Conservation (phyloP, 1,139 yeast species). For the Trichomonascaceae sp. region DNA sequence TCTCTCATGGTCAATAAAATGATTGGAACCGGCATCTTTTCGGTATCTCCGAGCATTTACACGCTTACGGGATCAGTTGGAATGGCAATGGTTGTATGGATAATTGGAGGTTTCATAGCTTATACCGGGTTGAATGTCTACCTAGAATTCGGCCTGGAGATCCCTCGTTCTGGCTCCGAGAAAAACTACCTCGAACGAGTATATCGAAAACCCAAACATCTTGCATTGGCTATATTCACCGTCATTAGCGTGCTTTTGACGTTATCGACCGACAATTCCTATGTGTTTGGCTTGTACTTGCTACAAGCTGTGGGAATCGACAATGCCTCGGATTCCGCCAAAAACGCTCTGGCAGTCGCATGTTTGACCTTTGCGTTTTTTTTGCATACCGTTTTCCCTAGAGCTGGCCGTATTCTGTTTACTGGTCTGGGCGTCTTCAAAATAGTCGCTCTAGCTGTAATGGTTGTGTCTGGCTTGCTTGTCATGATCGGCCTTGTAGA, state of each 20-base stretch:
- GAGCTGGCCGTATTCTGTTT: conserved; percentile 57
- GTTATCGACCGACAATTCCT: conserved; percentile 72
- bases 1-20: conserved; percentile 65
- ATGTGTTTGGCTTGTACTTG: conserved; percentile 43
- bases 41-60: conserved; percentile 68
- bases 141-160: conserved; percentile 72
- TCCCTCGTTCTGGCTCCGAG: conserved; percentile 78
- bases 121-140: conserved; percentile 64
- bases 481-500: conserved; percentile 22
- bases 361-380: conserved; percentile 61
- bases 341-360: conserved; percentile 37
- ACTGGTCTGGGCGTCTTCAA: conserved; percentile 66
- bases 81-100: conserved; percentile 61
- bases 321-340: conserved; percentile 22
- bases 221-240: conserved; percentile 66
- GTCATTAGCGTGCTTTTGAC: conserved; percentile 60
- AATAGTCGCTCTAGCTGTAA: conserved; percentile 58
- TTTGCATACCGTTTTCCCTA: conserved; percentile 56
- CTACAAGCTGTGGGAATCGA: conserved; percentile 64
- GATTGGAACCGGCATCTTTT: conserved; percentile 79
- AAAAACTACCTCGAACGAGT: conserved; percentile 69
- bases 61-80: conserved; percentile 68
- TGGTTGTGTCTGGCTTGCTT: conserved; percentile 62
- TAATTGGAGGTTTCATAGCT: conserved; percentile 65
- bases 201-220: conserved; percentile 56